Percentiles rank a stretch among this genome's conserved stretches.
Conservation (phyloP, 306 rosid species). For the Prunus davidiana region DNA sequence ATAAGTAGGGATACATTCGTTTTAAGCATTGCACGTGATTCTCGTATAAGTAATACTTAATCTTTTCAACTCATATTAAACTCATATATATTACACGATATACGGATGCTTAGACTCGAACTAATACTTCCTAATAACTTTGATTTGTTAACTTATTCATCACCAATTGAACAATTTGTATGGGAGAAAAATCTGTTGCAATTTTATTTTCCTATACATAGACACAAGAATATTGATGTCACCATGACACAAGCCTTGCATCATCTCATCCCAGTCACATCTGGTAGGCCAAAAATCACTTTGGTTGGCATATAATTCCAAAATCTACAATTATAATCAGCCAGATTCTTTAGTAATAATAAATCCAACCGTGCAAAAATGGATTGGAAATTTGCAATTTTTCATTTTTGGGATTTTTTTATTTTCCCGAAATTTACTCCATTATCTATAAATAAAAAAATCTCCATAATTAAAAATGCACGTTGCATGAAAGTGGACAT, state of each 20-base stretch:
- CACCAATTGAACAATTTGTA: neutral
- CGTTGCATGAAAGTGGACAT: too few species aligned
- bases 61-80: too few species aligned
- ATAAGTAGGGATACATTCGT: too few species aligned
- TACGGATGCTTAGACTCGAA: too few species aligned
- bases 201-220: neutral
- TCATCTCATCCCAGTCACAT: neutral
- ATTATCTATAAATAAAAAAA: too few species aligned
- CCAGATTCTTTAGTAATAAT: neutral
- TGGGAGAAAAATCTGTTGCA: neutral
- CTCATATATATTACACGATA: too few species aligned
- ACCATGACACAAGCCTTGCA: constrained; percentile 3
- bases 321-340: neutral
- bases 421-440: too few species aligned
- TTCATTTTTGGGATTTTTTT: neutral
- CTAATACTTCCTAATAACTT: too few species aligned
- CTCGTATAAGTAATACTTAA: too few species aligned
- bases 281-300: neutral
- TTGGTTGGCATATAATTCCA: neutral
- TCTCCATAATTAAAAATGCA: too few species aligned
- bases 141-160: too few species aligned
- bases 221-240: neutral
- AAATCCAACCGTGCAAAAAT: neutral
- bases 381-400: neutral
- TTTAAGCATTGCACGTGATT: too few species aligned